These are phyloP conservation scores for Solanum corneliomulleri DNA, from an alignment of 257 asterid species.

Conservation along the genomic window DNA sequence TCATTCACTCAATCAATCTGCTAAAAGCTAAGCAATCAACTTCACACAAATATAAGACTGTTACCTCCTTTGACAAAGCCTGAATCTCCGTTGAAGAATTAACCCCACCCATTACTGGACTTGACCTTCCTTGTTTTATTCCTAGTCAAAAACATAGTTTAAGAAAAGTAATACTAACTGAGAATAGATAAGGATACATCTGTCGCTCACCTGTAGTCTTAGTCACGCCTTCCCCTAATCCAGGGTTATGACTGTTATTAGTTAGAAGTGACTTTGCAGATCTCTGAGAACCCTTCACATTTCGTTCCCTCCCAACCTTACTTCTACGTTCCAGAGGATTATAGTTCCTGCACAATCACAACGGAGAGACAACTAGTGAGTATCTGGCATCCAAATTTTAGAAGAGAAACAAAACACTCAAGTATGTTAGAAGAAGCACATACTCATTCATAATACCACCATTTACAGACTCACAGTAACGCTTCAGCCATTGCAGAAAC, in stretches of 20 bases:
- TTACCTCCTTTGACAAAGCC: slow-evolving; percentile 61
- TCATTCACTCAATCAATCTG: not conserved
- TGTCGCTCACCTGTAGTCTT: slow-evolving; percentile 30
- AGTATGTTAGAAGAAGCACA: slow-evolving; percentile 6
- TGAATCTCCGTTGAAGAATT: slow-evolving; percentile 37
- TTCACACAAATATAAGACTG: not conserved
- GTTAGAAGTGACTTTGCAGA: slow-evolving; percentile 60
- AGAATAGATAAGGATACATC: not conserved
- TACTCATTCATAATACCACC: slow-evolving; percentile 89
- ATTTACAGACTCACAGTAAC: slow-evolving; percentile 75
- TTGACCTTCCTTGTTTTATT: slow-evolving; percentile 33
- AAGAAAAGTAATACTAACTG: not conserved
- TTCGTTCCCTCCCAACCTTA: slow-evolving; percentile 66
- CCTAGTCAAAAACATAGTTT: slow-evolving; percentile 15
- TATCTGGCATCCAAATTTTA: not conserved
- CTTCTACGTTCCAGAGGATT: slow-evolving; percentile 80
- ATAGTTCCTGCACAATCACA: slow-evolving; percentile 47
- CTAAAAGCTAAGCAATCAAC: not conserved
- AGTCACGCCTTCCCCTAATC: slow-evolving; percentile 28
- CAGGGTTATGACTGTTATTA: slow-evolving; percentile 35
- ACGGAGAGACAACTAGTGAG: not conserved
- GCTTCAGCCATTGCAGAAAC: slow-evolving; percentile 93
- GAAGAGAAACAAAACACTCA: not conserved
- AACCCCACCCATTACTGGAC: slow-evolving; percentile 15
- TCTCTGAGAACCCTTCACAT: slow-evolving; percentile 43